Conservation (phyloP, 345 rosid species). For the Acer negundo region DNA sequence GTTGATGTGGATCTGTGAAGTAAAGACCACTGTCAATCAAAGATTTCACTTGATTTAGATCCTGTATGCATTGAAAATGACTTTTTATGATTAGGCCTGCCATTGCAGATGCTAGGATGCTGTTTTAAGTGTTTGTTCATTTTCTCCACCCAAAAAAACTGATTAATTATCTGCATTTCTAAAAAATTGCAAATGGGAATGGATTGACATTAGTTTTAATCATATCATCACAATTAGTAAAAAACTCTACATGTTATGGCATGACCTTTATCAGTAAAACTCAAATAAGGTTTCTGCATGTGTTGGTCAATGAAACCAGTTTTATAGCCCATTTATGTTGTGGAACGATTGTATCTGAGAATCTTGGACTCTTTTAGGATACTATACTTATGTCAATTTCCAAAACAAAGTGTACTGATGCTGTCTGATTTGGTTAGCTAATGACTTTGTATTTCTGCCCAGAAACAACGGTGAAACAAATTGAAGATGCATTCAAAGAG, state of each 20-base stretch:
- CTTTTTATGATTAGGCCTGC: neutral
- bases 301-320: neutral
- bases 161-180: neutral
- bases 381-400: neutral
- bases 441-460: constrained; percentile 13
- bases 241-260: no score
- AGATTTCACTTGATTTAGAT: neutral
- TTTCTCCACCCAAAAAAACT: neutral
- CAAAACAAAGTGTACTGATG: neutral
- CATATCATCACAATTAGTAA: no score
- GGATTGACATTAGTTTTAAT: neutral
- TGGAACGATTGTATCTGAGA: neutral
- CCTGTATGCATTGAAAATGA: neutral
- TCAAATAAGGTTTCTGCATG: neutral
- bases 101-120: neutral
- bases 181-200: neutral
- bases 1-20: neutral
- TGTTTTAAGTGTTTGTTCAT: neutral
- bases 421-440: constrained; percentile 1
- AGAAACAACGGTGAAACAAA: constrained; percentile 82
- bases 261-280: no score
- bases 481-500: constrained; percentile 87
- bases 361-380: neutral
- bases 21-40: neutral
- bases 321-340: neutral